phyloP scores from a whole-genome alignment of 2,329 filamentous ascomycete species.

The Fusarium pininemorale region DNA sequence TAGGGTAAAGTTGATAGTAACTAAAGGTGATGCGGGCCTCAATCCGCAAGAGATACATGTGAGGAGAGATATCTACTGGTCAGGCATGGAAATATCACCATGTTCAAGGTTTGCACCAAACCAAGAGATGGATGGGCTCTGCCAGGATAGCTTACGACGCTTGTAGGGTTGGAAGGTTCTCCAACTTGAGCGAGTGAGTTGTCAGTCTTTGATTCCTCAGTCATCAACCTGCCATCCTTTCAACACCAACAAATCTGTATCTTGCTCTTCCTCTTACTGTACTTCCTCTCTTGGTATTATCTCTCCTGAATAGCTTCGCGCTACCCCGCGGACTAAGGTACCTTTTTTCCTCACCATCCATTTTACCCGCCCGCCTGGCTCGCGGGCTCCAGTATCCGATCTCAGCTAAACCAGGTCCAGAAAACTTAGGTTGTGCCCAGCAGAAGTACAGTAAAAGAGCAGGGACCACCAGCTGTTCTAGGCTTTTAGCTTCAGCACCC shows the following conservation, averaged over 20 bases:
- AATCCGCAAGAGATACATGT: background rate
- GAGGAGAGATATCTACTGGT: background rate
- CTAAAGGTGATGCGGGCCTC: background rate
- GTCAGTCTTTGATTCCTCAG: slow-evolving; percentile 7
- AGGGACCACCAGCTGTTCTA: slow-evolving; percentile 17
- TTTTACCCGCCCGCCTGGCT: slow-evolving; percentile 37
- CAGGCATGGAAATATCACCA: background rate
- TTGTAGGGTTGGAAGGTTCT: background rate
- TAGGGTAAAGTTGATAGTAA: background rate
- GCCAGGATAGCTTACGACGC: slow-evolving; percentile 6
- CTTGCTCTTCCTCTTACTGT: background rate
- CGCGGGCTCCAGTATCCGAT: slow-evolving; percentile 23
- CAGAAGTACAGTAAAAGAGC: background rate
- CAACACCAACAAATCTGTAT: background rate
- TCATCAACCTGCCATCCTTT: background rate
- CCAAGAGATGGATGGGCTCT: background rate
- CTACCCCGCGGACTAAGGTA: slow-evolving; percentile 24
- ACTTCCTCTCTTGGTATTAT: background rate
- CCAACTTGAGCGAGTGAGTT: background rate
- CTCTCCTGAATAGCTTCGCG: slow-evolving; percentile 1
- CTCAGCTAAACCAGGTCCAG: slow-evolving; percentile 17
- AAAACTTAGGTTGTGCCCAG: no score
- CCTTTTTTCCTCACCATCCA: slow-evolving; percentile 4
- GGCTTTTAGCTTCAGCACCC: background rate
- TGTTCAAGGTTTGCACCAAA: background rate